Percentiles rank a stretch among this genome's conserved stretches.
These are phyloP conservation scores for Emydomyces testavorans DNA, from an alignment of 2,329 filamentous ascomycete species.

Conservation along the genomic window DNA sequence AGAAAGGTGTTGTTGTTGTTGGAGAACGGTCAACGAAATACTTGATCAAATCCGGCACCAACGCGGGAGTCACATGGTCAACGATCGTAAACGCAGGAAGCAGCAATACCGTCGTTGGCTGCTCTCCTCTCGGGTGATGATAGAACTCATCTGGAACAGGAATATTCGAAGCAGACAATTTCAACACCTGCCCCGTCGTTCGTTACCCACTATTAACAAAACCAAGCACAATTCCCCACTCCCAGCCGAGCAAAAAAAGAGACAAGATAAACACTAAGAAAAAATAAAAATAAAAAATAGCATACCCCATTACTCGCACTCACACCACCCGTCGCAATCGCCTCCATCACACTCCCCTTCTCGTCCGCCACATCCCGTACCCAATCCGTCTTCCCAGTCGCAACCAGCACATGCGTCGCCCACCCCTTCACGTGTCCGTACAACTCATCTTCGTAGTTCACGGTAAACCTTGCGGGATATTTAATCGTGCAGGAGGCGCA, in stretches of 20 bases:
- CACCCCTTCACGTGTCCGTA: slow-evolving; percentile 80
- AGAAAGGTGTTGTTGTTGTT: slow-evolving; percentile 58
- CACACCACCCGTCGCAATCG: slow-evolving; percentile 43
- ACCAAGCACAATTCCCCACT: too few species aligned
- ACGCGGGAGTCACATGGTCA: slow-evolving; percentile 67
- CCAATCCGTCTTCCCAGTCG: slow-evolving; percentile 95
- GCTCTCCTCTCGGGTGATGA: slow-evolving; percentile 42
- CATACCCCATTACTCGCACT: slow-evolving; percentile 34
- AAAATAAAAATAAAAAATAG: background rate
- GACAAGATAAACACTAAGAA: background rate
- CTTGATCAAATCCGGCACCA: slow-evolving; percentile 59
- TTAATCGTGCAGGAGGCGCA: slow-evolving; percentile 69
- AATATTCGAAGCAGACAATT: slow-evolving; percentile 87
- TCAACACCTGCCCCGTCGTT: slow-evolving; percentile 53
- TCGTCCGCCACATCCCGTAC: slow-evolving; percentile 79
- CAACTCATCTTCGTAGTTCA: slow-evolving; percentile 65
- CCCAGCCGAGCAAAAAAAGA: too few species aligned
- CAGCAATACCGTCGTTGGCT: slow-evolving; percentile 68
- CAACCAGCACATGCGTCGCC: slow-evolving; percentile 80
- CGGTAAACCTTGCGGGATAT: slow-evolving; percentile 61
- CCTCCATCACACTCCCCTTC: slow-evolving; percentile 73
- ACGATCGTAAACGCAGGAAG: slow-evolving; percentile 75
- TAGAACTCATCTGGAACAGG: slow-evolving; percentile 59
- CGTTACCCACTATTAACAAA: too few species aligned
- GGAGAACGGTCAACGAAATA: slow-evolving; percentile 58